These are phyloP conservation scores for Tilletiaria anomala DNA, from an alignment of 1,284 basidiomycete genomes.

Conservation along the genomic window DNA sequence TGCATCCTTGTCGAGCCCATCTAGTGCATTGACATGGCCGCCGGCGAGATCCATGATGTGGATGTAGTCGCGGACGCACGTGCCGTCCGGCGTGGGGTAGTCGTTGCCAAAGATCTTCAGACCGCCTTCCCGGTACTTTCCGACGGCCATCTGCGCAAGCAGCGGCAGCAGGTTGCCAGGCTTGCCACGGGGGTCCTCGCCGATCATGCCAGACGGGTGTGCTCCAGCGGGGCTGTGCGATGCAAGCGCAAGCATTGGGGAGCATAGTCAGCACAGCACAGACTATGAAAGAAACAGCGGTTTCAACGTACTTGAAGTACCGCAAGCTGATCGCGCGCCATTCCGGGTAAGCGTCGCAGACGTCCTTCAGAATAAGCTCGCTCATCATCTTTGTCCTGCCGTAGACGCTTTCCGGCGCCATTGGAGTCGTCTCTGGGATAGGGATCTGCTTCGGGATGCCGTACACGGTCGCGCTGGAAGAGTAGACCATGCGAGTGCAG, in stretches of 20 bases:
- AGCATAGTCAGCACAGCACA: background rate
- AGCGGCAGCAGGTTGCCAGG: constrained; percentile 90
- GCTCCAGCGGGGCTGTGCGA: constrained; percentile 71
- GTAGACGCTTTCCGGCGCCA: constrained; percentile 83
- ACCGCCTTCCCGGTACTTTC: constrained; percentile 63
- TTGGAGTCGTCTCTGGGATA: constrained; percentile 78
- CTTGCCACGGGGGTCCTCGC: constrained; percentile 86
- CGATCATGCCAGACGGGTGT: constrained; percentile 85
- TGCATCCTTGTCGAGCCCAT: constrained; percentile 55
- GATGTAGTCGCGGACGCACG: constrained; percentile 67
- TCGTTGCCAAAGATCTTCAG: constrained; percentile 95
- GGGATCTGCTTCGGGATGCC: constrained; percentile 83
- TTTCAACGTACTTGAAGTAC: constrained; percentile 75
- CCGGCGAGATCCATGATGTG: constrained; percentile 89
- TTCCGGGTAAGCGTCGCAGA: constrained; percentile 61
- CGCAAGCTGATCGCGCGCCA: constrained; percentile 73
- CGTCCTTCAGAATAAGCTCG: constrained; percentile 77
- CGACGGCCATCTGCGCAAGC: constrained; percentile 87
- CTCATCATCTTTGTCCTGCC: constrained; percentile 90
- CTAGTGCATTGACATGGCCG: constrained; percentile 82
- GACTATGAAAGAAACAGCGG: background rate
- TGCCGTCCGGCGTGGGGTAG: constrained; percentile 66
- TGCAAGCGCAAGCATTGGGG: background rate
- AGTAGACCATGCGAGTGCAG: constrained; percentile 80
- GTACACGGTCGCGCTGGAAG: constrained; percentile 97